Evolutionary conservation across 169 alveolate genomes (phyloP).

Genomic region (Eimeria necatrix): DNA sequence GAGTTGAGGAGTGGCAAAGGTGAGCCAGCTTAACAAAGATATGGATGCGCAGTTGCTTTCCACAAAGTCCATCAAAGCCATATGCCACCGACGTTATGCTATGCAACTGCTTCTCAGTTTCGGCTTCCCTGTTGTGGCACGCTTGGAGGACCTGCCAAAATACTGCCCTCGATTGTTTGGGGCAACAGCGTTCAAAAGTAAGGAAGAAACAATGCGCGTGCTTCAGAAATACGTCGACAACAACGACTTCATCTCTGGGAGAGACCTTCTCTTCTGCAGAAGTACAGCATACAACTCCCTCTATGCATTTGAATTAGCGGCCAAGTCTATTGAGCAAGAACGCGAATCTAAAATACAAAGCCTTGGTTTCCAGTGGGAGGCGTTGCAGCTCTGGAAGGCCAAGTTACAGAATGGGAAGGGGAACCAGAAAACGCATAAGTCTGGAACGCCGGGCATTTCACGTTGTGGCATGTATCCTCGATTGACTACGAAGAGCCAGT

Average conservation of each 20-base stretch:
- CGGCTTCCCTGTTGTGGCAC: conserved; percentile 68
- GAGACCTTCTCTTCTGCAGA: background rate
- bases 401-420: background rate
- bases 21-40: background rate
- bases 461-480: background rate
- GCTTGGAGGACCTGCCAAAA: conserved; percentile 59
- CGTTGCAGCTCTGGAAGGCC: conserved; percentile 16
- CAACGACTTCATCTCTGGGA: conserved; percentile 28
- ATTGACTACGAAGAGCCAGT: background rate
- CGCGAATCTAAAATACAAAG: background rate
- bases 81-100: too few species aligned
- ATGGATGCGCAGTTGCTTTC: background rate
- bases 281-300: conserved; percentile 52
- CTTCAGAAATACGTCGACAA: conserved; percentile 19
- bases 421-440: background rate
- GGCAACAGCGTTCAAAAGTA: background rate
- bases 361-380: conserved; percentile 2
- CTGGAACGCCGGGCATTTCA: background rate
- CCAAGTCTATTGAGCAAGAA: conserved; percentile 43
- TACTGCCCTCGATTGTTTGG: conserved; percentile 55
- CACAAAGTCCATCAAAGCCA: background rate
- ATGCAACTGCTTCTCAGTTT: background rate
- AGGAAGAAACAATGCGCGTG: background rate
- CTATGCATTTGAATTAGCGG: conserved; percentile 50
- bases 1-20: conserved; percentile 66